These are phyloP conservation scores for Hypoxylon perforatum DNA, from an alignment of 495 filamentous ascomycete species.

Conservation along the genomic window DNA sequence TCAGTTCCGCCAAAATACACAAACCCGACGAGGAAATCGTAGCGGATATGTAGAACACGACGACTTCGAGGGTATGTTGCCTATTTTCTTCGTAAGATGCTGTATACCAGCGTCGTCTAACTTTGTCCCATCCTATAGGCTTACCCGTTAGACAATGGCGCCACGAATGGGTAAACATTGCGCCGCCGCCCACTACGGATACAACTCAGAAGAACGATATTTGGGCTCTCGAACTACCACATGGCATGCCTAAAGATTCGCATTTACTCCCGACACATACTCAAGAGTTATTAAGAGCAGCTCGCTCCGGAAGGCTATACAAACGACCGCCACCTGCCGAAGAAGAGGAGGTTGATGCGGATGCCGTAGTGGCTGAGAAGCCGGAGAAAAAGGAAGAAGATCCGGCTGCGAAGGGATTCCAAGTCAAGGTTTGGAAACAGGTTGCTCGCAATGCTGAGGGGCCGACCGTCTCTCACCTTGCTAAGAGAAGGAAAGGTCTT, in stretches of 20 bases:
- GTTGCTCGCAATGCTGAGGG: conserved; percentile 81
- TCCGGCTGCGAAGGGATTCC: conserved; percentile 74
- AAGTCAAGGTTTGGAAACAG: conserved; percentile 79
- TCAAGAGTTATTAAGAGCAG: conserved; percentile 85
- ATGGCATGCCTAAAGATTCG: conserved; percentile 86
- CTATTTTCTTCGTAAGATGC: not conserved
- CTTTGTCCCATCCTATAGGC: conserved; percentile 47
- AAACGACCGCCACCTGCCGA: conserved; percentile 64
- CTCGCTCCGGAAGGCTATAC: conserved; percentile 78
- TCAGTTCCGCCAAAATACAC: conserved; percentile 54
- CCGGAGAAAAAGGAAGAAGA: conserved; percentile 60
- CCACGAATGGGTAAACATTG: conserved; percentile 74
- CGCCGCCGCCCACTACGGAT: conserved; percentile 69
- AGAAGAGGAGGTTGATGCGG: conserved; percentile 62
- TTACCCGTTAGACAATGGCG: conserved; percentile 94
- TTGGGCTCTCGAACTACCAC: conserved; percentile 69
- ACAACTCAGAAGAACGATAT: conserved; percentile 60
- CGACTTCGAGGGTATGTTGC: conserved; percentile 77
- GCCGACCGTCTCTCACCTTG: conserved; percentile 81
- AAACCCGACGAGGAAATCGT: conserved; percentile 77
- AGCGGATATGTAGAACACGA: conserved; percentile 86
- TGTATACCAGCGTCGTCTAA: conserved; percentile 19
- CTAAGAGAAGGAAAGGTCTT: conserved; percentile 83
- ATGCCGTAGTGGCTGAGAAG: conserved; percentile 56
- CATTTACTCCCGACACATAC: conserved; percentile 81